phyloP scores from a whole-genome alignment of 768 basidiomycete genomes.

The Tricholoma furcatifolium region DNA sequence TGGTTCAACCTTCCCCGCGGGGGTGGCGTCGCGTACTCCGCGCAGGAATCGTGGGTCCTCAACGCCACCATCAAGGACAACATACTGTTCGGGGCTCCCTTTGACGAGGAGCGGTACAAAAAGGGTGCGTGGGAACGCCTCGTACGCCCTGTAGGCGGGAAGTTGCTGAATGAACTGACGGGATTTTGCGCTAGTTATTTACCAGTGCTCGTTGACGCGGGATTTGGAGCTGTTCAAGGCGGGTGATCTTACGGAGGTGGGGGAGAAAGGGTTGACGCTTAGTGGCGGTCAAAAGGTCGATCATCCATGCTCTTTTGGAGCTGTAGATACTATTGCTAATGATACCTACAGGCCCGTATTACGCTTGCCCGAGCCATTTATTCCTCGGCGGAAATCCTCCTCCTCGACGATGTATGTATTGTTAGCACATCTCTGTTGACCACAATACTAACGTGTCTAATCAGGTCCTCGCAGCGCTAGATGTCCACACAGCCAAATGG shows the following conservation, averaged over 20 bases:
- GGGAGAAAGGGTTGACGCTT: constrained; percentile 64
- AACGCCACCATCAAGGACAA: constrained; percentile 81
- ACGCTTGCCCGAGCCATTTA: constrained; percentile 45
- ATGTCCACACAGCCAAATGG: constrained; percentile 76
- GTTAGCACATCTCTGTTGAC: constrained; percentile 47
- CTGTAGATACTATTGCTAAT: background rate
- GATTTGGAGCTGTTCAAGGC: constrained; percentile 70
- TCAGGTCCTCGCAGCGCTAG: constrained; percentile 13
- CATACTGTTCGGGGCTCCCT: constrained; percentile 75
- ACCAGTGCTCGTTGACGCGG: constrained; percentile 67
- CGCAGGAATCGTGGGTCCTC: constrained; percentile 83
- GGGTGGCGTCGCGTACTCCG: constrained; percentile 73
- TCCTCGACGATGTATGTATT: constrained; percentile 73
- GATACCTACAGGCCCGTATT: constrained; percentile 36
- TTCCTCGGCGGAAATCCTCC: constrained; percentile 52
- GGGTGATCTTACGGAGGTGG: constrained; percentile 67
- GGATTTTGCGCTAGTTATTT: constrained; percentile 42
- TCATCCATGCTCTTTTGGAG: no score
- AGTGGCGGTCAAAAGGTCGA: constrained; percentile 43
- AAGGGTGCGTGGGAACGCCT: constrained; percentile 25
- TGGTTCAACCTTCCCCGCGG: constrained; percentile 69
- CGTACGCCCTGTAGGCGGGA: no score
- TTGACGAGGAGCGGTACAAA: constrained; percentile 75
- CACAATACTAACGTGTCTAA: background rate
- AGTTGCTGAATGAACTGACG: background rate